Percentiles rank a stretch among this genome's conserved stretches.
phyloP scores from a whole-genome alignment of 208 protist species.

The Leptomonas pyrrhocoris region DNA sequence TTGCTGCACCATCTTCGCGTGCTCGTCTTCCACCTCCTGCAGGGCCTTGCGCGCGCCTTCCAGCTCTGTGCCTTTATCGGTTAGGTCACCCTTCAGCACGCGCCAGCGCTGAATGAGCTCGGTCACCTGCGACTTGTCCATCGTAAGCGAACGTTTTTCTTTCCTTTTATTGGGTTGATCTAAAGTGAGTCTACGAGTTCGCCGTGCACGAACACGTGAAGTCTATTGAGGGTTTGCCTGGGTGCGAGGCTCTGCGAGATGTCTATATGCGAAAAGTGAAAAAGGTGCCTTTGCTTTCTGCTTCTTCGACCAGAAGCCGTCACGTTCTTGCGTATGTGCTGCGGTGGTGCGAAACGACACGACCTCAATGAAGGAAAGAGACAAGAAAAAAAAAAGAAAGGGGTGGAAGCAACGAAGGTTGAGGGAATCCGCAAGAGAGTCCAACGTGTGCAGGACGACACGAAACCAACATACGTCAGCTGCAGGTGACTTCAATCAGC shows the following conservation, averaged over 20 bases:
- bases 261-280: no score
- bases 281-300: no score
- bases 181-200: background rate
- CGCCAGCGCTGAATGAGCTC: conserved; percentile 80
- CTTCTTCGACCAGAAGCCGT: background rate
- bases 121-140: conserved; percentile 57
- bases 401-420: no score
- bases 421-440: no score
- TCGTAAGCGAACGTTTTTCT: background rate
- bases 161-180: background rate
- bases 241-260: no score
- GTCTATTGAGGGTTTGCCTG: no score
- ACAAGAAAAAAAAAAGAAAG: background rate
- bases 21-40: conserved; percentile 53
- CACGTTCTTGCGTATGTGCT: no score
- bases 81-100: conserved; percentile 55
- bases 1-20: conserved; percentile 57
- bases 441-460: no score
- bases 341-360: no score
- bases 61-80: conserved; percentile 55
- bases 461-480: no score
- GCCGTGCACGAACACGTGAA: no score
- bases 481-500: no score
- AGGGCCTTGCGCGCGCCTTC: conserved; percentile 46
- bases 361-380: background rate